phyloP scores from a whole-genome alignment of 345 rosid genomes.

The Ricinus communis region DNA sequence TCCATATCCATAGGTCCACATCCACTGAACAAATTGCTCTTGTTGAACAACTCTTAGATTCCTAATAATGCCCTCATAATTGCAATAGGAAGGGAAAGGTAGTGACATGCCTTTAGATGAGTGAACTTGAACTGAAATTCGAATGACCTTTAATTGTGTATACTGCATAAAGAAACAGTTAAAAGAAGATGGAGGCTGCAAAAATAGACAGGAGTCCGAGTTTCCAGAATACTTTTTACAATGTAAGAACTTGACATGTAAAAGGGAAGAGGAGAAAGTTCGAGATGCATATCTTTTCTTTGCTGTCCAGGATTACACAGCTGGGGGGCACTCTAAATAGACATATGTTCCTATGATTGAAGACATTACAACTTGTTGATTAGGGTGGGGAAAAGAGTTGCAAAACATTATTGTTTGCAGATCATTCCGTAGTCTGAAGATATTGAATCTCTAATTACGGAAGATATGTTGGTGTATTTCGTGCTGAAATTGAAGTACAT shows the following conservation, averaged over 20 bases:
- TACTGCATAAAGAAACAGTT: constrained; percentile 1
- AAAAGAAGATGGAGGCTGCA: constrained; percentile 4
- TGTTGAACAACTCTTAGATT: neutral
- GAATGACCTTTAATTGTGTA: neutral
- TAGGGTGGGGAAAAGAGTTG: neutral
- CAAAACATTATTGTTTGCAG: constrained; percentile 1
- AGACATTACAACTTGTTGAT: constrained; percentile 8
- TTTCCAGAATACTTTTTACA: neutral
- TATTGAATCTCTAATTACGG: neutral
- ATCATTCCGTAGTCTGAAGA: constrained; percentile 4
- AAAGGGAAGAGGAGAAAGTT: neutral
- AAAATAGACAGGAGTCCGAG: neutral
- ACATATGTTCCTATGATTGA: constrained; percentile 13
- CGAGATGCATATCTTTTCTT: neutral
- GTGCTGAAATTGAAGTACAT: neutral
- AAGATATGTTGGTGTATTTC: neutral
- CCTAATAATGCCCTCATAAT: neutral
- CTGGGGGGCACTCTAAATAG: neutral
- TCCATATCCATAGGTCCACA: neutral
- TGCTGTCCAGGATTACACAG: neutral
- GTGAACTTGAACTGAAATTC: neutral
- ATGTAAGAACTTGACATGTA: constrained; percentile 1
- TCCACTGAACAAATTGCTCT: neutral
- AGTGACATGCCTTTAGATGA: neutral
- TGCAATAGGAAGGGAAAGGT: neutral